Evolutionary conservation across 2,329 filamentous ascomycete genomes (phyloP), one percentile per base, ranked within the genome.

Genomic region (Colletotrichum eremochloae): DNA sequence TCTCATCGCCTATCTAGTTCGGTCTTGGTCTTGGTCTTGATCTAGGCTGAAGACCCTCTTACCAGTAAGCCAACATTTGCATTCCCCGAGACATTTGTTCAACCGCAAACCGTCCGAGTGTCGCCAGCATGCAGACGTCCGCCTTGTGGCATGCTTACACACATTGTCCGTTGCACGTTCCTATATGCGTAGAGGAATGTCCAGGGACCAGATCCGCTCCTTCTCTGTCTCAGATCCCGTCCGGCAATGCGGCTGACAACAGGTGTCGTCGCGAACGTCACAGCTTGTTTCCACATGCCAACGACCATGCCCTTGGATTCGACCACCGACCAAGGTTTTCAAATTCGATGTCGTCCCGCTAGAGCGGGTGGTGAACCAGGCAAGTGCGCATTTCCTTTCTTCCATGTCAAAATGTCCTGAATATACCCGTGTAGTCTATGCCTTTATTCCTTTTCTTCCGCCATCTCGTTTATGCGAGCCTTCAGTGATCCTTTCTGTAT

Each of bases 381-480:
- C 38, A 52, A 52, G 15, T 58, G 58, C 36, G 40, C 40, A 60
- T 46, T 46, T 55, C 55, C 46, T 55, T 40, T 69, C 58, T 40
- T 69, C 58, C 44, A 65, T 61, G 58, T 69, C 64, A 60, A 56
- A 64, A 72, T 65, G 44, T 44, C 60, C 50, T 40, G 53, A 12
- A 55, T 64, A 62, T 42, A 63, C 66, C 69, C 58, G 60, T 40
- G 46, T 72, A 46, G 44, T 63, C 36, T 71, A 68, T 71, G 64
- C 64, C 58, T 63, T 53, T 53, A 56, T 60, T 68, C 46, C 65
- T 69, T 55, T 63, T 18, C 63, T 69, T 64, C 60, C 46, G 38
- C 53, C 60, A 24, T 24, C 15, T 55, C 53, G 11, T 56, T 52
- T 36, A 72, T 56, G 66, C 53, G 61, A 61, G 60, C 33, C 56